Percentiles rank a stretch among this genome's conserved stretches.
phyloP scores from a whole-genome alignment of 805 yeast genomes.

The Suhomyces canberraensis region DNA sequence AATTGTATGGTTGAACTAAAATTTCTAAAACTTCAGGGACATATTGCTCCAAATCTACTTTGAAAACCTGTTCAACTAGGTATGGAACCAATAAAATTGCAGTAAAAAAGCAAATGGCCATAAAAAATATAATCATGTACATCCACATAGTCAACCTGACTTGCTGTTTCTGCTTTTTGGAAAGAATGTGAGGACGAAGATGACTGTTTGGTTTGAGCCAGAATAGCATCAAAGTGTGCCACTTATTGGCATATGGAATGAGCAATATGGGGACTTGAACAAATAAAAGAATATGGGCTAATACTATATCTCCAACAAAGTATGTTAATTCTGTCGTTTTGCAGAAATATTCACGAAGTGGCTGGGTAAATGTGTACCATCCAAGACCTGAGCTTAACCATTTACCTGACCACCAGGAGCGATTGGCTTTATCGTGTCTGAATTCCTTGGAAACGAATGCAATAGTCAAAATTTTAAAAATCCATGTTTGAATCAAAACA shows the following conservation, averaged over 20 bases:
- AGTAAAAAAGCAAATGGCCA: no score
- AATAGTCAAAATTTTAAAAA: slow-evolving; percentile 51
- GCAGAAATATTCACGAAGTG: slow-evolving; percentile 59
- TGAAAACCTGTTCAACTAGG: no score
- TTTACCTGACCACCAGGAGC: slow-evolving; percentile 75
- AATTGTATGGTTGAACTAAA: no score
- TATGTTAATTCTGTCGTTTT: slow-evolving; percentile 65
- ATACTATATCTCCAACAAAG: slow-evolving; percentile 60
- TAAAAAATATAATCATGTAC: no score
- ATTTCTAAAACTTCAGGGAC: no score
- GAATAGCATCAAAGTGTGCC: slow-evolving; percentile 64
- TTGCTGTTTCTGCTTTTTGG: no score
- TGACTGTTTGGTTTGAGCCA: no score
- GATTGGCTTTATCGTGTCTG: slow-evolving; percentile 54
- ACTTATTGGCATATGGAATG: slow-evolving; percentile 59
- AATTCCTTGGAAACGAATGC: slow-evolving; percentile 59
- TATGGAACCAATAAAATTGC: no score
- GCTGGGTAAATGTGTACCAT: slow-evolving; percentile 58
- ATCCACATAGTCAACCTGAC: no score
- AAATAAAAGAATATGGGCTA: slow-evolving; percentile 57
- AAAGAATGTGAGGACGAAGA: no score
- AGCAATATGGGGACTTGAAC: slow-evolving; percentile 59
- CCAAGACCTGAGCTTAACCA: slow-evolving; percentile 67
- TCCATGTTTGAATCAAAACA: slow-evolving; percentile 52
- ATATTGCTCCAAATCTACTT: no score